Conservation (phyloP, 176 grass and related monocot genomes). For the Avena eriantha region DNA sequence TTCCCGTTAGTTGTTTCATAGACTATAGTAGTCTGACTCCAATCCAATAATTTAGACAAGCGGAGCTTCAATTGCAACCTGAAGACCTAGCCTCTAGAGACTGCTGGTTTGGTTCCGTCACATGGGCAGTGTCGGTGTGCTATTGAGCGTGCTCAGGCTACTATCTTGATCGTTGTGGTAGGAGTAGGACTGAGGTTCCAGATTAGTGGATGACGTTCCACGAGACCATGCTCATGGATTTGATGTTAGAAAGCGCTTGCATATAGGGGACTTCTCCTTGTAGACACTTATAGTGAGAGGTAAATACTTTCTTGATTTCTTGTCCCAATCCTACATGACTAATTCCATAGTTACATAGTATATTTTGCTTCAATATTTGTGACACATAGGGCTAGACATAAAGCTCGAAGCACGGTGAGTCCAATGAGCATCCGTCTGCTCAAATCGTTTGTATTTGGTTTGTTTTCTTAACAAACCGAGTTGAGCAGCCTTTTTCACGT, state of each 20-base stretch:
- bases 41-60: not conserved
- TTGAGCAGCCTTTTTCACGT: too few relatives aligned
- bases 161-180: not conserved
- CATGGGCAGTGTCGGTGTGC: not conserved
- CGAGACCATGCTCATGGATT: not conserved
- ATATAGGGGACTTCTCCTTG: too few relatives aligned
- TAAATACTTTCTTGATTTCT: slow-evolving; percentile 19
- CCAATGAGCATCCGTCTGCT: too few relatives aligned
- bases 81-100: not conserved
- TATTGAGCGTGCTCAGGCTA: not conserved
- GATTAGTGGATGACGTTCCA: not conserved
- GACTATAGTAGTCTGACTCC: not conserved
- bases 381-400: too few relatives aligned
- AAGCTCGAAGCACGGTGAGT: too few relatives aligned
- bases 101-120: not conserved
- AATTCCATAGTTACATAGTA: not conserved
- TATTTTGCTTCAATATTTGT: not conserved
- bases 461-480: too few relatives aligned
- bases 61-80: not conserved
- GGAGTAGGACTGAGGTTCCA: not conserved
- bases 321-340: not conserved
- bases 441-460: too few relatives aligned
- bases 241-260: not conserved
- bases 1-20: not conserved
- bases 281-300: not conserved